phyloP scores from a whole-genome alignment of 768 basidiomycete genomes.

The Tulasnella sp. region DNA sequence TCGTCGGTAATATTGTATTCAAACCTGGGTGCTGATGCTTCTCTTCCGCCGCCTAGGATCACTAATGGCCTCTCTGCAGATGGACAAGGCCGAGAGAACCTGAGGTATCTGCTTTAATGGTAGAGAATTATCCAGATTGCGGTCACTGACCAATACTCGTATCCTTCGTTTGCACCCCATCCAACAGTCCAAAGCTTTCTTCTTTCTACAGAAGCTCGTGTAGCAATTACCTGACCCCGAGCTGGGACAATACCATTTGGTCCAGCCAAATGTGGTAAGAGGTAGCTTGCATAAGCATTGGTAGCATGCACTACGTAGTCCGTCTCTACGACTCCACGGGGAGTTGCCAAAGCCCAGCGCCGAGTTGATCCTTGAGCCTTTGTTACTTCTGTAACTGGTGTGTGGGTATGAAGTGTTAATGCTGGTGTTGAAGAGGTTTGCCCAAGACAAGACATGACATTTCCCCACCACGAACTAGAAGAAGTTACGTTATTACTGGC shows the following conservation, averaged over 20 bases:
- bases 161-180: constrained; percentile 40
- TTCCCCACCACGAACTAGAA: too few relatives aligned
- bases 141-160: constrained; percentile 78
- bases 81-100: constrained; percentile 51
- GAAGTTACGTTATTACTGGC: constrained; percentile 22
- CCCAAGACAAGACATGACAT: neutral
- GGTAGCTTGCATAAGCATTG: constrained; percentile 66
- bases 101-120: too few relatives aligned
- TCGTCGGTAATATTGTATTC: constrained; percentile 51
- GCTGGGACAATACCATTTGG: constrained; percentile 48
- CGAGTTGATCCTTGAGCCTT: constrained; percentile 4
- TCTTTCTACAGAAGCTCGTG: constrained; percentile 31
- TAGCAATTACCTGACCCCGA: constrained; percentile 52
- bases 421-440: neutral
- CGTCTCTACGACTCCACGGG: constrained; percentile 50
- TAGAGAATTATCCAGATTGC: too few relatives aligned
- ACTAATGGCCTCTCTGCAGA: constrained; percentile 38
- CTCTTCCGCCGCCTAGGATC: constrained; percentile 60
- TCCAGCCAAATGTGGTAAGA: constrained; percentile 53
- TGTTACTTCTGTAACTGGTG: constrained; percentile 39
- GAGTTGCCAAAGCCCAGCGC: constrained; percentile 46
- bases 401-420: constrained; percentile 55
- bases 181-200: constrained; percentile 32
- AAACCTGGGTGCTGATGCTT: constrained; percentile 30
- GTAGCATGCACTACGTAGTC: constrained; percentile 70